Conservation (phyloP, 2,329 filamentous ascomycete genomes). For the Phialemoniopsis sp. region DNA sequence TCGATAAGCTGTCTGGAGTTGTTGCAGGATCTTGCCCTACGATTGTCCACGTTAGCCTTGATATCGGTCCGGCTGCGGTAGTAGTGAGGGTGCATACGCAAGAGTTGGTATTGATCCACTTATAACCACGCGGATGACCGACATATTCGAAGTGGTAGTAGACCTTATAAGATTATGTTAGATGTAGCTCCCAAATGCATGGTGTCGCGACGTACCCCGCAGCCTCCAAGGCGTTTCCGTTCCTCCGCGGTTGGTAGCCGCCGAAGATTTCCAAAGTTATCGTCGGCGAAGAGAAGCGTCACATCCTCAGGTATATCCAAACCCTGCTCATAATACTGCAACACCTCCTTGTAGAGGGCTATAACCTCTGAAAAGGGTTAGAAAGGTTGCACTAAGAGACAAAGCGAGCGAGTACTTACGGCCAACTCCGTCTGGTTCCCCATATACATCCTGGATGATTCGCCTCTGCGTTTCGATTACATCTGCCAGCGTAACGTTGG, state of each 20-base stretch:
- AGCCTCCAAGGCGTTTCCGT: conserved; percentile 46
- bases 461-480: conserved; percentile 51
- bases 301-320: conserved; percentile 58
- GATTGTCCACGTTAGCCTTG: neutral
- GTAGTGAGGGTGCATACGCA: conserved; percentile 2
- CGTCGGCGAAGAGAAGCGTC: conserved; percentile 58
- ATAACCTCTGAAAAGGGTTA: conserved; percentile 43
- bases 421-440: conserved; percentile 31
- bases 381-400: neutral
- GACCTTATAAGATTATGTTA: conserved; percentile 16
- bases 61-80: neutral
- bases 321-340: conserved; percentile 57
- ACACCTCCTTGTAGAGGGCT: conserved; percentile 64
- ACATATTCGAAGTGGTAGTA: conserved; percentile 60
- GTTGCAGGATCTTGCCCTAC: conserved; percentile 1
- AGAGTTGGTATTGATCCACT: conserved; percentile 57
- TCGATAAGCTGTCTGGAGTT: too few relatives aligned
- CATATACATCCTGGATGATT: conserved; percentile 48
- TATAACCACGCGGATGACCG: conserved; percentile 55
- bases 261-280: conserved; percentile 58
- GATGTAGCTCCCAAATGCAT: too few relatives aligned
- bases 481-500: conserved; percentile 45
- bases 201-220: conserved; percentile 36
- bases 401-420: conserved; percentile 25
- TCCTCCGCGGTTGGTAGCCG: conserved; percentile 52